Evolutionary conservation across 1,139 yeast genomes (phyloP).

Genomic region (Geotrichum fermentans): DNA sequence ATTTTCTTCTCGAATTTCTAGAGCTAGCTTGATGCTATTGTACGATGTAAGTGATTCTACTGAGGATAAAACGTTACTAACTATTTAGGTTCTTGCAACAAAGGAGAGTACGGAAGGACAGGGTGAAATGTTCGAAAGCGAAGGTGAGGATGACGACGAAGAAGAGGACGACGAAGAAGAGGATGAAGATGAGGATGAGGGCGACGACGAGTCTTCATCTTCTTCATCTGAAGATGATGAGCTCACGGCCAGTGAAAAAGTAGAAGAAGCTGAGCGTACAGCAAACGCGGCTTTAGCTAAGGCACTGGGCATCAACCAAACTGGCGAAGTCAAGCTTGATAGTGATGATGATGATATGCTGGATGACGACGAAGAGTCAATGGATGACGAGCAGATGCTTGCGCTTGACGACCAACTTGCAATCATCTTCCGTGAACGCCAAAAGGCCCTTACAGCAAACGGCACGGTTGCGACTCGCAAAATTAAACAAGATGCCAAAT

Average conservation of each 20-base stretch:
- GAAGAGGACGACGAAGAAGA: constrained; percentile 39
- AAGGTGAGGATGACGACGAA: constrained; percentile 28
- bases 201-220: constrained; percentile 31
- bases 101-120: constrained; percentile 85
- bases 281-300: constrained; percentile 70
- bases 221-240: constrained; percentile 17
- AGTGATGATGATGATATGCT: constrained; percentile 39
- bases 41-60: constrained; percentile 43
- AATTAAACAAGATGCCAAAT: constrained; percentile 57
- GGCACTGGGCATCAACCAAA: constrained; percentile 55
- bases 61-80: neutral
- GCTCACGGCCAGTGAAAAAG: constrained; percentile 6
- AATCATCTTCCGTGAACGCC: constrained; percentile 69
- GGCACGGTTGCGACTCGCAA: constrained; percentile 24
- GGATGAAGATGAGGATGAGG: constrained; percentile 36
- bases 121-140: constrained; percentile 62
- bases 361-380: constrained; percentile 65
- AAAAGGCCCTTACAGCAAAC: constrained; percentile 26
- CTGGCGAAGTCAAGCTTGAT: constrained; percentile 16
- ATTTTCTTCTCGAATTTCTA: constrained; percentile 46
- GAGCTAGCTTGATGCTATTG: constrained; percentile 52
- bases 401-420: constrained; percentile 85
- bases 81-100: constrained; percentile 46
- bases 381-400: constrained; percentile 98
- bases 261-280: constrained; percentile 44